phyloP scores from a whole-genome alignment of 1,284 basidiomycete species.

The Veloporphyrellus conicus region DNA sequence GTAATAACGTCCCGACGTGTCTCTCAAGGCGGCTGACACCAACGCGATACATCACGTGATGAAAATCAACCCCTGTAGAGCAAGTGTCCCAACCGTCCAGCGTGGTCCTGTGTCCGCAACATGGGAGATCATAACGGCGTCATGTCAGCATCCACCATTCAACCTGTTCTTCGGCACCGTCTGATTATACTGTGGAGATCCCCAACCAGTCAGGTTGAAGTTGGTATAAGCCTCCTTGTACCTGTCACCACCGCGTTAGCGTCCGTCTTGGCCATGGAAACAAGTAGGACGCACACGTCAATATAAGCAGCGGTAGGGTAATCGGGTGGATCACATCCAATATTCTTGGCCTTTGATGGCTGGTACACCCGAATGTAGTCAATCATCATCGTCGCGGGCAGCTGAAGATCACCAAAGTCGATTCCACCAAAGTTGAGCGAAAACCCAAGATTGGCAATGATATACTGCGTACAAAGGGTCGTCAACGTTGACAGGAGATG shows the following conservation, averaged over 20 bases:
- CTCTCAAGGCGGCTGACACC: conserved; percentile 26
- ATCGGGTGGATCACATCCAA: conserved; percentile 38
- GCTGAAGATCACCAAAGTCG: conserved; percentile 36
- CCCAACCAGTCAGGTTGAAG: conserved; percentile 38
- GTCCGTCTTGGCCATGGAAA: background rate
- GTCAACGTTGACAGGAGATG: conserved; percentile 5
- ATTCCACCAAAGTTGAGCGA: conserved; percentile 40
- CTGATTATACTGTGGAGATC: conserved; percentile 34
- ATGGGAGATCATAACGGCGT: background rate
- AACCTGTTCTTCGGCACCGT: conserved; percentile 36
- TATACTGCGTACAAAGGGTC: conserved; percentile 30
- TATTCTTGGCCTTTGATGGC: conserved; percentile 32
- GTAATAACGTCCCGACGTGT: conserved; percentile 10
- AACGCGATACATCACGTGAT: conserved; percentile 28
- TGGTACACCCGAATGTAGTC: conserved; percentile 48
- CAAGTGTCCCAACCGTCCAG: no score
- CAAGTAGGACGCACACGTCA: conserved; percentile 28
- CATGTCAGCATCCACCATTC: conserved; percentile 31
- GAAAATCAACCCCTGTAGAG: conserved; percentile 25
- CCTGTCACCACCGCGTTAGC: conserved; percentile 15
- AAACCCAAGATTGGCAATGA: conserved; percentile 43
- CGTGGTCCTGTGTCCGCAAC: no score
- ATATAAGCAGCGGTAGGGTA: conserved; percentile 39
- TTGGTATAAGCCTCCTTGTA: conserved; percentile 40
- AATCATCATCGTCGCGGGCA: conserved; percentile 41